These are phyloP conservation scores for Ambrosiella cleistominuta DNA, from an alignment of 2,329 filamentous ascomycete genomes.

Conservation along the genomic window DNA sequence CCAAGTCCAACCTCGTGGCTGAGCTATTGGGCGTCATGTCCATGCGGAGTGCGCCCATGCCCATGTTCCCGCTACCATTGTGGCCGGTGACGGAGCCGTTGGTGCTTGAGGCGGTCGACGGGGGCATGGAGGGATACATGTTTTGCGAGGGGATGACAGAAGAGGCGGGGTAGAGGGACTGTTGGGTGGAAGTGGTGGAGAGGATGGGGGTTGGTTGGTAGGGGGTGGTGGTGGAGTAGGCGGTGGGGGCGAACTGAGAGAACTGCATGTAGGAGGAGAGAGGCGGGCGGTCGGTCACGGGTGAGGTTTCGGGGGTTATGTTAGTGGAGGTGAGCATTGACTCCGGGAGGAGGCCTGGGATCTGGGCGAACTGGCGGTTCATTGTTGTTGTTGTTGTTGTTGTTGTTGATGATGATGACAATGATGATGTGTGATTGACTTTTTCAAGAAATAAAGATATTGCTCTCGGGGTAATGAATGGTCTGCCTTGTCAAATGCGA, in stretches of 20 bases:
- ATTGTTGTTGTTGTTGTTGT: background rate
- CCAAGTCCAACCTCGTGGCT: background rate
- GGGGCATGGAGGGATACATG: background rate
- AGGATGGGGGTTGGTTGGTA: background rate
- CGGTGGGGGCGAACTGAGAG: background rate
- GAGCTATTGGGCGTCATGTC: background rate
- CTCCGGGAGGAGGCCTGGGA: background rate
- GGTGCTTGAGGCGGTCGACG: background rate
- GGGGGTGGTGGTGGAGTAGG: background rate
- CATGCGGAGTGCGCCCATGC: background rate
- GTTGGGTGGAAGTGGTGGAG: background rate
- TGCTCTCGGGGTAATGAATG: too few relatives aligned
- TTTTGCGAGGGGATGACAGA: background rate
- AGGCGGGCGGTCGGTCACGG: constrained; percentile 2
- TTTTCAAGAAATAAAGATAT: too few relatives aligned
- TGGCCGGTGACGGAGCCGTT: background rate
- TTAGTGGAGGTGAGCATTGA: background rate
- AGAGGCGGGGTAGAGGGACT: background rate
- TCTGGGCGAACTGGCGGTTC: constrained; percentile 8
- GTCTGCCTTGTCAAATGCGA: too few relatives aligned
- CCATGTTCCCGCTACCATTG: background rate
- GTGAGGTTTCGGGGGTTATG: constrained; percentile 6
- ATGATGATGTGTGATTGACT: too few relatives aligned
- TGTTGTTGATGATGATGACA: too few relatives aligned
- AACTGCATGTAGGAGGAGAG: constrained; percentile 5